Evolutionary conservation across 495 filamentous ascomycete genomes (phyloP).

Genomic region (Aspergillus wentii): DNA sequence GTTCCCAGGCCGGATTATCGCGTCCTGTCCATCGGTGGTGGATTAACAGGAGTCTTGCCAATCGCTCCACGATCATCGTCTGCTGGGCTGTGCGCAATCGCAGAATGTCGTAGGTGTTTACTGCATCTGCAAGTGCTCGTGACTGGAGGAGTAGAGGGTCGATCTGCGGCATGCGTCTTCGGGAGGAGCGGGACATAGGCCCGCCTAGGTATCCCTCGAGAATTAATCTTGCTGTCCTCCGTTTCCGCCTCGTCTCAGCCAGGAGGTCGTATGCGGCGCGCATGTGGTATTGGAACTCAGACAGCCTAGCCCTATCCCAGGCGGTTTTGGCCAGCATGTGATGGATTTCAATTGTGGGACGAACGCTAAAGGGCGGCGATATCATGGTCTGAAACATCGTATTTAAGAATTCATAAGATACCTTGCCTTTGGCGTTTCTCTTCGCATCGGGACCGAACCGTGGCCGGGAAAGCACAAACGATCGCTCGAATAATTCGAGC

Average conservation of each 20-base stretch:
- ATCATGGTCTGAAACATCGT: constrained; percentile 53
- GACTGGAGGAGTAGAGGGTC: constrained; percentile 16
- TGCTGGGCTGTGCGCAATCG: constrained; percentile 31
- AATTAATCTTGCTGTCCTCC: constrained; percentile 17
- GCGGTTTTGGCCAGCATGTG: constrained; percentile 40
- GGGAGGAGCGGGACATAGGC: neutral
- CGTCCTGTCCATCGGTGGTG: constrained; percentile 16
- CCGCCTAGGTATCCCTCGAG: constrained; percentile 20
- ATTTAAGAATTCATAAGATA: constrained; percentile 36
- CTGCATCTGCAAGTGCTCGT: constrained; percentile 27
- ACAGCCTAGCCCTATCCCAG: constrained; percentile 11
- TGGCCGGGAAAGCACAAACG: constrained; percentile 45
- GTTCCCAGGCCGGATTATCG: constrained; percentile 19
- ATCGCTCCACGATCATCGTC: constrained; percentile 12
- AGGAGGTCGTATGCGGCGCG: constrained; percentile 28
- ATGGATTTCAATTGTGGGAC: constrained; percentile 50
- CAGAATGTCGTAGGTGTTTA: constrained; percentile 32
- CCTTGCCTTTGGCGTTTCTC: constrained; percentile 17
- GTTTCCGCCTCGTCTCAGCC: constrained; percentile 19
- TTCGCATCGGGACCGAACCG: constrained; percentile 14
- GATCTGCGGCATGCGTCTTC: no score
- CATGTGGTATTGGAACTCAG: constrained; percentile 20
- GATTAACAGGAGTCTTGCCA: constrained; percentile 13
- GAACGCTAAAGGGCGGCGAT: constrained; percentile 49
- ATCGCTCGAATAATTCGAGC: constrained; percentile 55